Evolutionary conservation across 306 rosid genomes (phyloP), one percentile per base, ranked within the genome.

Genomic region (Malus orientalis): DNA sequence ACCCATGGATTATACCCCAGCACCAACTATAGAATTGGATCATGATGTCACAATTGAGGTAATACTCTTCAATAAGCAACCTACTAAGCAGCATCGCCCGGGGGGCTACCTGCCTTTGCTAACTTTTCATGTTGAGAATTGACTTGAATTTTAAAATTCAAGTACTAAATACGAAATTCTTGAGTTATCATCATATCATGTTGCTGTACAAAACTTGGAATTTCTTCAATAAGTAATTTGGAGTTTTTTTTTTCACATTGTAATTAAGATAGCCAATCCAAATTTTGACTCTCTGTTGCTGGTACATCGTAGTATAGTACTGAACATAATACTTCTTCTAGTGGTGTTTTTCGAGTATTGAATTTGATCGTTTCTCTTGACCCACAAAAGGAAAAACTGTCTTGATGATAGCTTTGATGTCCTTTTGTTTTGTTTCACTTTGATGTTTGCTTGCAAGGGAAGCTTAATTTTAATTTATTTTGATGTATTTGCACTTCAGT

Each of bases 1-100:
- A 3, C 97, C 98, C 32, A 93, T 91, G 97, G 95, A 91, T 69
- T 93, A 93, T 69, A 79, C 85, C 71, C 76, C 98, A 20, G 86
- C 88, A 20, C 73, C 77, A 78, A 55, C 30, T 36, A 11, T 2
- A 10, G 49, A 45, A 36, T n/a, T 88, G 80, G 92, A 89, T 79
- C 90, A 82, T 72, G 88, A 86, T 59, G 92, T 93, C 66, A 86
- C 75, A 70, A 86, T 93, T 9, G 91, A 88, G 98, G 98, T 89
- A 88, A 62, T 45, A 27, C 76, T 78, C 67, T 54, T 54, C 2
- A 4, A 8, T 8, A 40, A 40, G 22, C 8, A 36, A 36, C 40
- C 40, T 36, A 36, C 40, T 36, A 36, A 36, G 40, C 40, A 0
- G 40, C 40, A 6, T 36, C 8, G 2, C 40, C 8, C 8, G 40